Conservation (phyloP, 208 protist genomes). For the Wallacemonas sp. region DNA sequence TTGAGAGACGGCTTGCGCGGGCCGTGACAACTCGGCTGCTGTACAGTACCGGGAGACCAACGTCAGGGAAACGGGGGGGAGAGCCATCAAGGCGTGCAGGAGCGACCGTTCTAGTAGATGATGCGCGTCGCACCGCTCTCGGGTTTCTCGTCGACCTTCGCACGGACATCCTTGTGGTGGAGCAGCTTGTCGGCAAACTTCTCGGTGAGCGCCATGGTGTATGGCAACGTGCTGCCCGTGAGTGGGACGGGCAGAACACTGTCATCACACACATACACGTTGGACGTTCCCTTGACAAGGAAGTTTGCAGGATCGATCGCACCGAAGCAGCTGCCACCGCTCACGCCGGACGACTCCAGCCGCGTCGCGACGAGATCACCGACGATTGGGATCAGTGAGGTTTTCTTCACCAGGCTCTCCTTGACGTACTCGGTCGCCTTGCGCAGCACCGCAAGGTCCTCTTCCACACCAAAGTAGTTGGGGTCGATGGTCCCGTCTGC, state of each 20-base stretch:
- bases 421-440: conserved; percentile 62
- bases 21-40: no score
- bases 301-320: conserved; percentile 58
- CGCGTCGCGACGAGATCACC: conserved; percentile 46
- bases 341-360: conserved; percentile 67
- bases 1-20: no score
- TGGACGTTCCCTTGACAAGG: conserved; percentile 50
- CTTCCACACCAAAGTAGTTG: conserved; percentile 55
- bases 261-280: conserved; percentile 79
- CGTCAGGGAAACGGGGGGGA: no score
- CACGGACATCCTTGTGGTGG: conserved; percentile 37
- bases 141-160: conserved; percentile 38
- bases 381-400: conserved; percentile 43
- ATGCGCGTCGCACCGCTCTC: conserved; percentile 42
- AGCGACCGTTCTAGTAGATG: conserved; percentile 77
- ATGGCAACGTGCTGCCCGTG: conserved; percentile 57
- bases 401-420: conserved; percentile 46
- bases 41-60: no score
- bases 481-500: conserved; percentile 66
- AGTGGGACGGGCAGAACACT: conserved; percentile 63
- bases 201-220: conserved; percentile 68
- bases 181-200: conserved; percentile 64
- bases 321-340: conserved; percentile 56
- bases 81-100: no score
- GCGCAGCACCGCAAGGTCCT: conserved; percentile 45